Conservation (phyloP, 768 basidiomycete genomes). For the Fistulinella prunicolor region DNA sequence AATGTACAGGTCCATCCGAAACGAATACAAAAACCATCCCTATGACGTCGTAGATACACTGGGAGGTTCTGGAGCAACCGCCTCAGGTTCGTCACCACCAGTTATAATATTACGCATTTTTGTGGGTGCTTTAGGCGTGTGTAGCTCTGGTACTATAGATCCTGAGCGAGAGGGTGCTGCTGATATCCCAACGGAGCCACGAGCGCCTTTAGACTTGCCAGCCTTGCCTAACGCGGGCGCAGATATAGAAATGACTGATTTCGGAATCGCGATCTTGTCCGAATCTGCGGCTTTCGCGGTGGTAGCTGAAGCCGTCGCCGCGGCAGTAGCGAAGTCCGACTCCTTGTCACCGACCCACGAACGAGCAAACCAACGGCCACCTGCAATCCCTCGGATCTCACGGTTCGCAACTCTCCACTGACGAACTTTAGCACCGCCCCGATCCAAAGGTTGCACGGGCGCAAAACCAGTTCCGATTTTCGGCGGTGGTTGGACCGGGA, state of each 20-base stretch:
- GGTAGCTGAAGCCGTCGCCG: slow-evolving; percentile 26
- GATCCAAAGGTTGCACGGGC: slow-evolving; percentile 63
- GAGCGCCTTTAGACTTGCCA: slow-evolving; percentile 40
- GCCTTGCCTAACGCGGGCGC: slow-evolving; percentile 42
- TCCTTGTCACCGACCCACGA: slow-evolving; percentile 88
- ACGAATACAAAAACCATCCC: slow-evolving; percentile 6
- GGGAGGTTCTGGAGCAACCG: slow-evolving; percentile 19
- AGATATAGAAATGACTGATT: slow-evolving; percentile 46
- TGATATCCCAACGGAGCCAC: slow-evolving; percentile 39
- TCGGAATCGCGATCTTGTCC: slow-evolving; percentile 32
- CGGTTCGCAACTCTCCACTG: slow-evolving; percentile 74
- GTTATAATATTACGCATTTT: slow-evolving; percentile 65
- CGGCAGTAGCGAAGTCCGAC: slow-evolving; percentile 53
- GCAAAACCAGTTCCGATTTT: slow-evolving; percentile 77
- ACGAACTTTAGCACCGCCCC: slow-evolving; percentile 55
- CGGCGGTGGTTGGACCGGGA: slow-evolving; percentile 73
- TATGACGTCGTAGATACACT: slow-evolving; percentile 19
- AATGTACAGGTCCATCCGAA: slow-evolving; percentile 3
- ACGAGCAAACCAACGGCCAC: slow-evolving; percentile 76
- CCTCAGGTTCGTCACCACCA: slow-evolving; percentile 48
- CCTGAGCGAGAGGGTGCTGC: slow-evolving; percentile 58
- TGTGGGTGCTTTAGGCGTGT: slow-evolving; percentile 50
- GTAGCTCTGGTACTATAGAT: slow-evolving; percentile 48
- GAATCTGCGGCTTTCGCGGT: slow-evolving; percentile 29
- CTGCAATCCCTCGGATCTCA: slow-evolving; percentile 79